Base-by-base conservation (phyloP, 305 asterid genomes). In the Rubia peregrina region DNA sequence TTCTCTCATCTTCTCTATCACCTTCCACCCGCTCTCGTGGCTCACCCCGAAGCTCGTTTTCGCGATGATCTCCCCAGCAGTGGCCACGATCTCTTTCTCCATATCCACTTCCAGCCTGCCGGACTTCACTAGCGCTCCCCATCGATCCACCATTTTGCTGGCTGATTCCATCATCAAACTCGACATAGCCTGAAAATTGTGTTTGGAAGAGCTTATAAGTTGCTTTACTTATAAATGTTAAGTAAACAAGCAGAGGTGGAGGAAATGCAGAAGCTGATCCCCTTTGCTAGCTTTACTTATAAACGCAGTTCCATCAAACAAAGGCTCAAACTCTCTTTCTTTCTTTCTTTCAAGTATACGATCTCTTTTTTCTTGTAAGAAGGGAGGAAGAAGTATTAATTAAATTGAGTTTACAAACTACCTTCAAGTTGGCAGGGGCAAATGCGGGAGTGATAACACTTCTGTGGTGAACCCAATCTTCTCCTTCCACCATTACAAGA, bases 381-480 rank as follows among this genome's bases (percentile, higher is more conserved):
- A n/a, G n/a, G n/a, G n/a, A n/a, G n/a, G n/a, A n/a, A n/a, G n/a
- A n/a, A n/a, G n/a, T n/a, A n/a, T n/a, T n/a, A n/a, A n/a, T n/a
- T n/a, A n/a, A 53, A 7, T 12, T 12, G 1, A 53, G n/a, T 3
- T 53, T 53, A 1, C 24, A 17, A 53, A 4, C 2, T 21, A 88
- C 98, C 96, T 87, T 90, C 76, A 93, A 80, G 87, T 87, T 89
- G 74, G 88, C 26, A 0, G 88, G 88, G 62, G 91, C 70, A 78
- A 93, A 93, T 17, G 98, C 97, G 0, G 98, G 98, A 46, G 95
- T 89, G 42, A 88, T 85, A 59, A 79, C 67, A 76, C 87, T 92
- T 41, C 98, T 71, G 61, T 91, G 98, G 3, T 87, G 89, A 69
- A 93, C 95, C 98, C 98, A 93, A 38, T 89, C 96, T 51, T 93